A percentile compares a stretch with the other conserved stretches of the same genome.
phyloP scores from a whole-genome alignment of 495 filamentous ascomycete species.

The Penicillium atrosanguineum region DNA sequence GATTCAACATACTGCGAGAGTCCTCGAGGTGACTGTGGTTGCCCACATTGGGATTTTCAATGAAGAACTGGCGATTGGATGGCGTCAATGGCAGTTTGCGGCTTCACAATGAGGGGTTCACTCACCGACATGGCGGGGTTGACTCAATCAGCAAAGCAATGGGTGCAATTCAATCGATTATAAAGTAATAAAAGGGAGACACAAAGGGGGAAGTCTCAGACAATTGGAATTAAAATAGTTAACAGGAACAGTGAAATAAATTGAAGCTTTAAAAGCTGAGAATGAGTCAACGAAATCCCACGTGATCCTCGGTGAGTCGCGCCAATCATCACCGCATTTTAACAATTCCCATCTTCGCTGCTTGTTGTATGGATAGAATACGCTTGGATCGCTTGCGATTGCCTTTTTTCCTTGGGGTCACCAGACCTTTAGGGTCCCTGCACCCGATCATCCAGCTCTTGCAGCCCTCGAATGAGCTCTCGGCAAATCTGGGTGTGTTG shows the following conservation, averaged over 20 bases:
- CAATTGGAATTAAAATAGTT: constrained; percentile 1
- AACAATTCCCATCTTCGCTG: constrained; percentile 5
- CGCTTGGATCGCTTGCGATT: background rate
- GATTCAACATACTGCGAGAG: constrained; percentile 70
- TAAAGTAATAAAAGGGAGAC: background rate
- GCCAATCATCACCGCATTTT: constrained; percentile 18
- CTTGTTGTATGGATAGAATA: background rate
- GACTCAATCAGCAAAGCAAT: background rate
- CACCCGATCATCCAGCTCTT: constrained; percentile 27
- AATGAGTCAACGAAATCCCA: constrained; percentile 23
- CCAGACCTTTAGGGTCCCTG: constrained; percentile 6
- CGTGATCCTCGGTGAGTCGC: constrained; percentile 23
- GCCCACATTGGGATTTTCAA: constrained; percentile 86
- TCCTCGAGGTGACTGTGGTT: constrained; percentile 79
- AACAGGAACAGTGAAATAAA: constrained; percentile 4
- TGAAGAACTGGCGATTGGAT: constrained; percentile 63
- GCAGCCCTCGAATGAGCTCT: constrained; percentile 30
- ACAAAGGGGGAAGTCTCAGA: background rate
- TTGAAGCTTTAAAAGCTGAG: constrained; percentile 4
- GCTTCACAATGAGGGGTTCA: constrained; percentile 22
- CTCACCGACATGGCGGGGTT: constrained; percentile 44
- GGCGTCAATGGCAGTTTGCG: constrained; percentile 6
- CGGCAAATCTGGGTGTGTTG: constrained; percentile 35
- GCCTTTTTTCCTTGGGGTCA: background rate
- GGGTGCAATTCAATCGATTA: background rate